phyloP scores from a whole-genome alignment of 805 yeast genomes.

The Pichia kluyveri region DNA sequence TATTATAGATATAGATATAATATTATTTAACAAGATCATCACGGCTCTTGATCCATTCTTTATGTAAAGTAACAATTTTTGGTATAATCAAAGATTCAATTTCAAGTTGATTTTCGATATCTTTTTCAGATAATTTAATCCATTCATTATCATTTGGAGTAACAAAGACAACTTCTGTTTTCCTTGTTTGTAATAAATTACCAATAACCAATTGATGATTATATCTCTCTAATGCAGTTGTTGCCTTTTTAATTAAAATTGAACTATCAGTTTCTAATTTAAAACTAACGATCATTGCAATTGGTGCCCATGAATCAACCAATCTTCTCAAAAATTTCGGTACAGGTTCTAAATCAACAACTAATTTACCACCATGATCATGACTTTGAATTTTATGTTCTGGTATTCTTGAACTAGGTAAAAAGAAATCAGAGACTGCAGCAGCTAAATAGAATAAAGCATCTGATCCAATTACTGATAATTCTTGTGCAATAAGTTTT shows the following conservation, averaged over 20 bases:
- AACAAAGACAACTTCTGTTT: slow-evolving; percentile 81
- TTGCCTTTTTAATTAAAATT: slow-evolving; percentile 67
- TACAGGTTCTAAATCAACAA: slow-evolving; percentile 87
- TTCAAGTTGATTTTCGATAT: slow-evolving; percentile 35
- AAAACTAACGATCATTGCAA: slow-evolving; percentile 89
- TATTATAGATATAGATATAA: background rate
- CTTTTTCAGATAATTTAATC: slow-evolving; percentile 40
- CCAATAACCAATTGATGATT: slow-evolving; percentile 94
- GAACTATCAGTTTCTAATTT: slow-evolving; percentile 81
- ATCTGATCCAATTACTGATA: slow-evolving; percentile 44
- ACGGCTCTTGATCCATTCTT: slow-evolving; percentile 43
- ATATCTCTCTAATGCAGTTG: slow-evolving; percentile 72
- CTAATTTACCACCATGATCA: slow-evolving; percentile 58
- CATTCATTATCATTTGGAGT: slow-evolving; percentile 38
- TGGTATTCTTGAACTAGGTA: slow-evolving; percentile 78
- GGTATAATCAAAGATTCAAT: slow-evolving; percentile 82
- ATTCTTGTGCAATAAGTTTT: slow-evolving; percentile 49
- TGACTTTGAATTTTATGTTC: slow-evolving; percentile 92
- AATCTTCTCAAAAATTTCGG: slow-evolving; percentile 86
- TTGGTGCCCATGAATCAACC: slow-evolving; percentile 91
- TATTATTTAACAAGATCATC: slow-evolving; percentile 17
- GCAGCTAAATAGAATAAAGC: slow-evolving; percentile 89
- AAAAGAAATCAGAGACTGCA: slow-evolving; percentile 93
- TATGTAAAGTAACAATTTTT: slow-evolving; percentile 56
- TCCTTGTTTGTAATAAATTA: slow-evolving; percentile 81